Percentiles rank a stretch among this genome's conserved stretches.
Evolutionary conservation across 164 flowering plant genomes (phyloP).

Genomic region (Aristolochia fimbriata): DNA sequence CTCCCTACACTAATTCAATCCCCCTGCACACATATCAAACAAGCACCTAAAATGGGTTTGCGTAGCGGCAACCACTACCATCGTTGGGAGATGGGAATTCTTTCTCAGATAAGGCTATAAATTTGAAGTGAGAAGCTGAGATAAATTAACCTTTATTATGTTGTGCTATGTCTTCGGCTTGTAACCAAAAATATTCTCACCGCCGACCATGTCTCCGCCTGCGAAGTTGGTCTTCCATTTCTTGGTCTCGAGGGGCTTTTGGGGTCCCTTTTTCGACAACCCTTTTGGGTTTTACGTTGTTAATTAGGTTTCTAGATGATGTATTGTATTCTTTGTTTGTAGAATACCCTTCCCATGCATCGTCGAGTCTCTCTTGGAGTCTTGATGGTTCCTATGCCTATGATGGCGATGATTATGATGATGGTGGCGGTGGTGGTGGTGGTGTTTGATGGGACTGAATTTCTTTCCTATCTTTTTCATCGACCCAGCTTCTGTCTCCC

Average conservation of each 20-base stretch:
- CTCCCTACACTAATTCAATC: too few relatives aligned
- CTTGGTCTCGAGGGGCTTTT: slow-evolving; percentile 5
- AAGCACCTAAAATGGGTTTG: too few relatives aligned
- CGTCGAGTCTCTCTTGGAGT: slow-evolving; percentile 19
- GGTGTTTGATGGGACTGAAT: slow-evolving; percentile 13
- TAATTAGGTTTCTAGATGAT: slow-evolving; percentile 2
- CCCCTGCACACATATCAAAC: too few relatives aligned
- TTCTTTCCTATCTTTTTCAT: slow-evolving; percentile 18
- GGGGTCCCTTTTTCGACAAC: slow-evolving; percentile 9
- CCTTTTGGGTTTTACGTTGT: slow-evolving; percentile 13
- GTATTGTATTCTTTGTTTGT: slow-evolving; percentile 2
- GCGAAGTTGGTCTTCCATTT: slow-evolving; percentile 7
- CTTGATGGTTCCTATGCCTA: slow-evolving; percentile 45
- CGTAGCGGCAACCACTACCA: too few relatives aligned
- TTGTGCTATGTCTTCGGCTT: neutral
- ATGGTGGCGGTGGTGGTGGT: slow-evolving; percentile 23
- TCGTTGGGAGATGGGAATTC: too few relatives aligned
- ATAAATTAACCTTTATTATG: too few relatives aligned
- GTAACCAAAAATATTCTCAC: neutral
- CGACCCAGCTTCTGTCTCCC: slow-evolving; percentile 8
- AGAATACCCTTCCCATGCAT: slow-evolving; percentile 9
- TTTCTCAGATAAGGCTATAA: too few relatives aligned
- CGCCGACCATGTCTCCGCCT: neutral
- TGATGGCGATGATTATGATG: slow-evolving; percentile 54
- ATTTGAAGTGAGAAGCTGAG: too few relatives aligned